Conservation (phyloP, 768 basidiomycete species). For the Panellus pusillus region DNA sequence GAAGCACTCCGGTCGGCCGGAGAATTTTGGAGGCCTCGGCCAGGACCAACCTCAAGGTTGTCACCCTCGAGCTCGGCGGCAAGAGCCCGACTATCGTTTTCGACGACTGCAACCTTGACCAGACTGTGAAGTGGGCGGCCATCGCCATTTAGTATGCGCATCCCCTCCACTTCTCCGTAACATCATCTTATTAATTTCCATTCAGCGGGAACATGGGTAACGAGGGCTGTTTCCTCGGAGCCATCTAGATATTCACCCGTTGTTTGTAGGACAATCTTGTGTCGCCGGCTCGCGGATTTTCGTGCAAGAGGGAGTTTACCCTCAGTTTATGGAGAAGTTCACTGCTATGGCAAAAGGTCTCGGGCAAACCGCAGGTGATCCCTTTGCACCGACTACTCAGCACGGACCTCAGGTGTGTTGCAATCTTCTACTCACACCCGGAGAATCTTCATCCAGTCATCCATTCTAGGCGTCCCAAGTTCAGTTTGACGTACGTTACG, state of each 20-base stretch:
- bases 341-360: slow-evolving; percentile 29
- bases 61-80: slow-evolving; percentile 76
- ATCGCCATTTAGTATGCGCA: slow-evolving; percentile 56
- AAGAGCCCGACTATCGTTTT: slow-evolving; percentile 64
- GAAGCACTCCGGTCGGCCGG: slow-evolving; percentile 64
- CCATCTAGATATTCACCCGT: too few relatives aligned
- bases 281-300: slow-evolving; percentile 57
- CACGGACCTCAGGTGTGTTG: too few relatives aligned
- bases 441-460: slow-evolving; percentile 25
- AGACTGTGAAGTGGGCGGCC: slow-evolving; percentile 57
- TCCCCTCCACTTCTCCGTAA: background rate
- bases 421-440: too few relatives aligned
- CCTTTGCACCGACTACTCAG: slow-evolving; percentile 33
- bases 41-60: slow-evolving; percentile 65
- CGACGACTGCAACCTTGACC: slow-evolving; percentile 59
- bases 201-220: slow-evolving; percentile 31
- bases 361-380: slow-evolving; percentile 41
- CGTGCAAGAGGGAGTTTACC: slow-evolving; percentile 58
- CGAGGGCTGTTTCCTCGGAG: too few relatives aligned
- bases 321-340: slow-evolving; percentile 51
- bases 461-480: slow-evolving; percentile 50
- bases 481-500: slow-evolving; percentile 43
- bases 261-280: slow-evolving; percentile 54
- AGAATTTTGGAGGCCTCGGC: slow-evolving; percentile 64
- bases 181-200: too few relatives aligned